Evolutionary conservation across 345 rosid genomes (phyloP), one percentile per base, ranked within the genome.

Genomic region (Eucalyptus polybractea): DNA sequence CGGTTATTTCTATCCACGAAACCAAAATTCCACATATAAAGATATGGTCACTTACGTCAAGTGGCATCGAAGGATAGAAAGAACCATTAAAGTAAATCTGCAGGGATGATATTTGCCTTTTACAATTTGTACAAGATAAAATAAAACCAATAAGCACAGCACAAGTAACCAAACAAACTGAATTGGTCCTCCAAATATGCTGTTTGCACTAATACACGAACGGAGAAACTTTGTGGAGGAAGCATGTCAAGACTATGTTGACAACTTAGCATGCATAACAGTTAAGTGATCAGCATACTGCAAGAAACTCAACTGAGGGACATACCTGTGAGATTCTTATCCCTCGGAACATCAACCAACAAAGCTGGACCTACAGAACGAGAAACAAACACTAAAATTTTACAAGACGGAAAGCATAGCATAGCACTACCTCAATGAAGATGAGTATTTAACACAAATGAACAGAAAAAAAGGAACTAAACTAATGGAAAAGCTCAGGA

Each of bases 301-400:
- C 22, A 83, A 60, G 88, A 67, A 69, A 24, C 45, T 58, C 85
- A 86, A 42, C 33, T 31, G 65, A 86, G 81, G 45, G 29, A 86
- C 90, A 8, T 90, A 96, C 98, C 99, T 37, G 98, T 95, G 42
- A 95, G 93, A 89, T 95, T 95, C 51, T 92, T 89, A 88, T 93
- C 91, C 89, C 96, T 93, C 8, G 96, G 96, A 89, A 93, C 96
- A 92, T 95, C 96, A 90, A 95, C 91, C 49, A 95, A 87, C 50
- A 95, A 87, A 13, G 94, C 96, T 44, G 94, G 95, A 87, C 96
- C 96, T 94, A 86, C 8, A 40, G 29, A 86, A 69, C 44, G 40
- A 42, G 86, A 89, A 86, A 15, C 21, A 58, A 16, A 27, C 45
- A 50, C 86, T 56, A 87, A 88, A 13, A 80, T 22, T 19, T 50